Conservation (phyloP, 1,139 yeast genomes). For the Candida mesenterica region DNA sequence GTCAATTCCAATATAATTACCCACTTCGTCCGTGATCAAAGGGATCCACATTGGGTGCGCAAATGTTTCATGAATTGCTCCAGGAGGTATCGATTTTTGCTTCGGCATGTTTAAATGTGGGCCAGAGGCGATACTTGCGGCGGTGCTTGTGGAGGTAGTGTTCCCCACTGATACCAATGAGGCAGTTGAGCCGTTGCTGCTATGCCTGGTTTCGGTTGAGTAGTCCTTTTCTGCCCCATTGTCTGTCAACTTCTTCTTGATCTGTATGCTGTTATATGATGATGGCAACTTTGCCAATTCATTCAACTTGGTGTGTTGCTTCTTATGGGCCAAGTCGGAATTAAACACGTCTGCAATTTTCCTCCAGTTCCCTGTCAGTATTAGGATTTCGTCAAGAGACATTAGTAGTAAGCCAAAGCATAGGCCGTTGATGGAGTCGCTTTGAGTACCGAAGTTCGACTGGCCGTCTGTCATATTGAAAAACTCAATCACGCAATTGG, state of each 20-base stretch:
- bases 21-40: slow-evolving; percentile 78
- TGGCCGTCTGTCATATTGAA: slow-evolving; percentile 71
- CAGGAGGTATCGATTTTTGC: slow-evolving; percentile 77
- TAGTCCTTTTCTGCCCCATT: slow-evolving; percentile 5
- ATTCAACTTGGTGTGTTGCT: slow-evolving; percentile 19
- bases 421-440: slow-evolving; percentile 57
- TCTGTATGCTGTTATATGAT: slow-evolving; percentile 22
- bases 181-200: neutral
- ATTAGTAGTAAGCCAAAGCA: slow-evolving; percentile 63
- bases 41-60: slow-evolving; percentile 94
- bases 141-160: neutral
- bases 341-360: slow-evolving; percentile 53
- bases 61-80: slow-evolving; percentile 64
- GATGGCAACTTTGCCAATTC: slow-evolving; percentile 28
- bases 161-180: too few species aligned
- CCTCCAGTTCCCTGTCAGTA: slow-evolving; percentile 67
- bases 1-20: slow-evolving; percentile 88
- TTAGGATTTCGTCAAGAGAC: slow-evolving; percentile 63
- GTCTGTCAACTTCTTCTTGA: slow-evolving; percentile 22
- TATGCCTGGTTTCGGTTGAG: neutral
- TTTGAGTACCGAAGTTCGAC: slow-evolving; percentile 40
- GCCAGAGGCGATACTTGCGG: slow-evolving; percentile 2
- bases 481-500: slow-evolving; percentile 60
- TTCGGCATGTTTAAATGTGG: slow-evolving; percentile 35
- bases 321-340: slow-evolving; percentile 24